Evolutionary conservation across 2,329 filamentous ascomycete species (phyloP), one percentile per base, ranked within the genome.

Genomic region (Botryotinia globosa): DNA sequence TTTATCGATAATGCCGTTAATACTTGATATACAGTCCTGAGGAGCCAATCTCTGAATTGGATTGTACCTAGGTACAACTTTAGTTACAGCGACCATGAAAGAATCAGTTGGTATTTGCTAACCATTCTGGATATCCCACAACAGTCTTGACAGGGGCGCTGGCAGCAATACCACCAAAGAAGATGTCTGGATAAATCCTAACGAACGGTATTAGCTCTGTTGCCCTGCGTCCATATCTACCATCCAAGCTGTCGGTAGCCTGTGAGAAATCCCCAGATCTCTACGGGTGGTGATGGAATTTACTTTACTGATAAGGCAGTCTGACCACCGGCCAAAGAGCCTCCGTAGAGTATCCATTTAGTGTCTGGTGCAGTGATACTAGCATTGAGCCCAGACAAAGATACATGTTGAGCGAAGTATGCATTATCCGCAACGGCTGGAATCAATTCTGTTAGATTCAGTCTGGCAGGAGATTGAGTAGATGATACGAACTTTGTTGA

Each of bases 31-130:
- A 72, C 85, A 87, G 74, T 87, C 85, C 70, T 84, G 81, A 0
- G 85, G 85, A 0, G 81, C 85, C 71, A 81, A 85, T 74, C 84
- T 85, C 70, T 85, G 83, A 48, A 87, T 85, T 0, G 85, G 84
- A 61, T 82, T 76, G 74, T 87, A 79, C 77, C 77, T 79, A 34
- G 18, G 18, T 18, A 29, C 18, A 54, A n/a, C 3, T 22, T 67
- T 32, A 67, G 48, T 29, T 32, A 37, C 7, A 25, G 25, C 42
- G 9, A n/a, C 34, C 34, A 56, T 42, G 2, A 16, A 67, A 32
- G 37, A 16, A 32, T 63, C 25, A 34, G 39, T 22, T 29, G 34
- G n/a, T 56, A 56, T 67, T 25, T 10, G 54, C 73, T 70, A 34
- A 87, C 85, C 84, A 87, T 74, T 85, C 80, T 0, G 84, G 83